phyloP scores from a whole-genome alignment of 805 yeast genomes.

The Wickerhamomyces alni region DNA sequence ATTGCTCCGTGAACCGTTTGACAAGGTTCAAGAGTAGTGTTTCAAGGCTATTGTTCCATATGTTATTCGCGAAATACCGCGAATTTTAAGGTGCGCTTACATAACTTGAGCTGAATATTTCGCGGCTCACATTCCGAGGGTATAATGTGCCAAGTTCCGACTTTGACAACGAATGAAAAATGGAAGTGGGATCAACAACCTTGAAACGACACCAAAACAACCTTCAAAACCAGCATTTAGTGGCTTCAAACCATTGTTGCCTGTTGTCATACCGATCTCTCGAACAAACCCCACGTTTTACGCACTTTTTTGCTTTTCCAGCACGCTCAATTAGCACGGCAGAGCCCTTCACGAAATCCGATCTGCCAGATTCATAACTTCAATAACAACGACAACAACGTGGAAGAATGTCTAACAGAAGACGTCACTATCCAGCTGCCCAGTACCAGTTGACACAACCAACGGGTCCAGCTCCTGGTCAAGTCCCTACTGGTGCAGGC shows the following conservation, averaged over 20 bases:
- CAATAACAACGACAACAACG: not conserved
- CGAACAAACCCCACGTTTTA: not conserved
- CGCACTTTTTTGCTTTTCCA: too few relatives aligned
- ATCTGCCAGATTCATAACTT: not conserved
- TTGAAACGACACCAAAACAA: not conserved
- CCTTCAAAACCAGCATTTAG: not conserved
- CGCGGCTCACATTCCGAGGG: not conserved
- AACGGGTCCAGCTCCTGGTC: constrained; percentile 3
- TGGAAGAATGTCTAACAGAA: constrained; percentile 22
- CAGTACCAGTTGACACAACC: constrained; percentile 16
- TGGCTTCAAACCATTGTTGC: not conserved
- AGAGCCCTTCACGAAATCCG: too few relatives aligned
- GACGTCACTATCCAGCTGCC: constrained; percentile 29
- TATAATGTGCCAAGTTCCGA: not conserved
- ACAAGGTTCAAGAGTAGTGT: not conserved
- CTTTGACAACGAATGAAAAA: constrained; percentile 1
- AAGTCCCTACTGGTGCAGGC: not conserved
- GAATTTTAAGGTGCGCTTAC: too few relatives aligned
- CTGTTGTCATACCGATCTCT: not conserved
- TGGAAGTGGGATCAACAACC: not conserved
- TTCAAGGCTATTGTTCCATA: not conserved
- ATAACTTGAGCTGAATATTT: too few relatives aligned
- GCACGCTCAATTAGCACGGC: too few relatives aligned
- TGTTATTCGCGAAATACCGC: too few relatives aligned
- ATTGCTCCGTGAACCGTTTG: too few relatives aligned